These are phyloP conservation scores for Penicillium sp. DNA, from an alignment of 2,329 filamentous ascomycete genomes.

Conservation along the genomic window DNA sequence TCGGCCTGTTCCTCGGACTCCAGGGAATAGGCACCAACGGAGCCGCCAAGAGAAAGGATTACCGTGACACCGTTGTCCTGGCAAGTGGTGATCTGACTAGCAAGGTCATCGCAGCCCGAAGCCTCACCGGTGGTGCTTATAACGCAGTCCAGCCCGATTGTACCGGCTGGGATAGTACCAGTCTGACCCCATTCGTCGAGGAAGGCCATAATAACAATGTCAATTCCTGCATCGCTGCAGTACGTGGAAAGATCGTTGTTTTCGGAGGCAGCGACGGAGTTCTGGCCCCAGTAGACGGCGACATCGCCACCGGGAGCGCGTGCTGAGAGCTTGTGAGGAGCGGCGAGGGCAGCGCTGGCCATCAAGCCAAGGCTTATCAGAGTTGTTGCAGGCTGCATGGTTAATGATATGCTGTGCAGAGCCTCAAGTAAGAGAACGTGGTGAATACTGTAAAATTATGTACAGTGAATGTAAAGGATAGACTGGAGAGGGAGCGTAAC, in stretches of 20 bases:
- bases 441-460: conserved; percentile 4
- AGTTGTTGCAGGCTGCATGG: conserved; percentile 7
- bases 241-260: conserved; percentile 23
- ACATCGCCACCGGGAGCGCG: conserved; percentile 10
- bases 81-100: conserved; percentile 41
- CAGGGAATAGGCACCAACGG: conserved; percentile 33
- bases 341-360: conserved; percentile 8
- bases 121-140: conserved; percentile 5
- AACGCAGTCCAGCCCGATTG: conserved; percentile 10
- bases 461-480: conserved; percentile 13
- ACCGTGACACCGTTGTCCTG: conserved; percentile 43
- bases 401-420: not conserved
- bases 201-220: conserved; percentile 44
- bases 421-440: not conserved
- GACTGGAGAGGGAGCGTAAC: conserved; percentile 9
- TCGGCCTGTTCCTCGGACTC: conserved; percentile 36
- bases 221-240: conserved; percentile 39
- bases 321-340: conserved; percentile 10
- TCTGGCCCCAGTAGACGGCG: conserved; percentile 14
- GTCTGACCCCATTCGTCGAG: conserved; percentile 35
- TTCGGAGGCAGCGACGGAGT: conserved; percentile 7
- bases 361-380: conserved; percentile 7
- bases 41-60: conserved; percentile 46
- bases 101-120: conserved; percentile 35
- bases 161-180: conserved; percentile 3